phyloP scores from a whole-genome alignment of 345 rosid genomes.

The Salix brachista region DNA sequence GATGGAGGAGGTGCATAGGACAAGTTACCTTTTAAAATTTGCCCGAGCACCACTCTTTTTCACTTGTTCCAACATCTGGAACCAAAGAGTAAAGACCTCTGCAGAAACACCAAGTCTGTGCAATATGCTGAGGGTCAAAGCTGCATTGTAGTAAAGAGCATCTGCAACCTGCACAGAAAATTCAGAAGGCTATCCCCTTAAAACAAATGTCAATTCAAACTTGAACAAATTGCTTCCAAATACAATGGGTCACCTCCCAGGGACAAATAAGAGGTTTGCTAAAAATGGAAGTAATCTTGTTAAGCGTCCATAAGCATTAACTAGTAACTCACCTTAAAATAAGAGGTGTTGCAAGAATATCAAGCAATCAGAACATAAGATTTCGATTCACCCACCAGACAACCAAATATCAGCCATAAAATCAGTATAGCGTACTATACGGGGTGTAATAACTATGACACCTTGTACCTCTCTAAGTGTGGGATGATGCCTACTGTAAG shows the following conservation, averaged over 20 bases:
- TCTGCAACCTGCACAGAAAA: slow-evolving; percentile 71
- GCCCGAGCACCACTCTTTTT: slow-evolving; percentile 73
- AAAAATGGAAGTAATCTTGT: neutral
- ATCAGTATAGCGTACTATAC: neutral
- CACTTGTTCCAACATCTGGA: slow-evolving; percentile 89
- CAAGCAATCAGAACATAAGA: neutral
- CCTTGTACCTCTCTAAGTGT: neutral
- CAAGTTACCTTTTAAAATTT: slow-evolving; percentile 75
- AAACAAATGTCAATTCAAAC: neutral
- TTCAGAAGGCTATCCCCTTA: neutral
- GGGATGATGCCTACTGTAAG: neutral
- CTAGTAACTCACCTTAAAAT: neutral
- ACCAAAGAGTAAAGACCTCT: slow-evolving; percentile 84
- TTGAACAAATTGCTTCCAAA: neutral
- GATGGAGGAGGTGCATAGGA: neutral
- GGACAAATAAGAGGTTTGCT: neutral
- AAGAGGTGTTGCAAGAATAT: neutral
- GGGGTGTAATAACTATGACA: neutral
- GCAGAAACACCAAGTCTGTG: slow-evolving; percentile 74
- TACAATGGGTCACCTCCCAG: neutral
- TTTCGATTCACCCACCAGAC: neutral
- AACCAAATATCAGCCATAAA: neutral
- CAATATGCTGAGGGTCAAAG: slow-evolving; percentile 70
- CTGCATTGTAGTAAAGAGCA: slow-evolving; percentile 84
- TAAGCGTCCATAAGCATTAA: neutral